phyloP scores from a whole-genome alignment of 305 asterid genomes.

The Fraxinus ornus region DNA sequence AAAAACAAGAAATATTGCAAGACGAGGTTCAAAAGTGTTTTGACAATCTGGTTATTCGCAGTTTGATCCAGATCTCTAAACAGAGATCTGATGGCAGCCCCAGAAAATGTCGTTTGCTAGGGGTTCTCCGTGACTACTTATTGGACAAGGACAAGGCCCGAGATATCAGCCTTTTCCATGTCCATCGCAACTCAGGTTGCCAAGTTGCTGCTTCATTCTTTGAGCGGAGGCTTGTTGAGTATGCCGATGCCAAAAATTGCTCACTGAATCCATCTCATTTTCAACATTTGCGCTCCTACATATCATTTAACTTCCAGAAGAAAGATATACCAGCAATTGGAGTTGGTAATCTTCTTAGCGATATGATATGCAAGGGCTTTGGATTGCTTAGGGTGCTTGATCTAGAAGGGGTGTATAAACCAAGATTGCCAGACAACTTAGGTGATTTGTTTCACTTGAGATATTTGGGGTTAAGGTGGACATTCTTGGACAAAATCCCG shows the following conservation, averaged over 20 bases:
- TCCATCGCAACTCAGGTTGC: slow-evolving; percentile 8
- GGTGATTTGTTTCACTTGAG: slow-evolving; percentile 46
- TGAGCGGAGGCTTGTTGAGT: slow-evolving; percentile 44
- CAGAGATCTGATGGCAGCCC: slow-evolving; percentile 48
- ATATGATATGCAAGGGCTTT: slow-evolving; percentile 34
- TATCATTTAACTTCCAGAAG: slow-evolving; percentile 45
- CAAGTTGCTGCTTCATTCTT: not conserved
- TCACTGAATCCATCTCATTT: not conserved
- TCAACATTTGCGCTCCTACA: slow-evolving; percentile 35
- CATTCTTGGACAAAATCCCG: slow-evolving; percentile 53
- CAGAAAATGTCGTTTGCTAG: slow-evolving; percentile 47
- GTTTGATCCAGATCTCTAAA: slow-evolving; percentile 50
- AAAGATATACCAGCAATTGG: slow-evolving; percentile 47
- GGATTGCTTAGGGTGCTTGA: slow-evolving; percentile 58
- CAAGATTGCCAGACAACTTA: slow-evolving; percentile 51
- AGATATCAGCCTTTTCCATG: slow-evolving; percentile 39
- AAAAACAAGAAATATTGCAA: not conserved
- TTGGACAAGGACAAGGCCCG: slow-evolving; percentile 16
- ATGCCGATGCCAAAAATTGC: slow-evolving; percentile 23
- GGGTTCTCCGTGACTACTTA: slow-evolving; percentile 38
- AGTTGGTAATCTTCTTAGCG: slow-evolving; percentile 32
- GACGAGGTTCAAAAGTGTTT: slow-evolving; percentile 37
- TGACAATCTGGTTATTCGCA: slow-evolving; percentile 36
- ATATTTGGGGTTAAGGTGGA: slow-evolving; percentile 64
- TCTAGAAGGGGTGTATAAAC: slow-evolving; percentile 53